Percentiles rank a stretch among this genome's conserved stretches.
phyloP scores from a whole-genome alignment of 306 rosid genomes.

The Pterocarpus santalinus region DNA sequence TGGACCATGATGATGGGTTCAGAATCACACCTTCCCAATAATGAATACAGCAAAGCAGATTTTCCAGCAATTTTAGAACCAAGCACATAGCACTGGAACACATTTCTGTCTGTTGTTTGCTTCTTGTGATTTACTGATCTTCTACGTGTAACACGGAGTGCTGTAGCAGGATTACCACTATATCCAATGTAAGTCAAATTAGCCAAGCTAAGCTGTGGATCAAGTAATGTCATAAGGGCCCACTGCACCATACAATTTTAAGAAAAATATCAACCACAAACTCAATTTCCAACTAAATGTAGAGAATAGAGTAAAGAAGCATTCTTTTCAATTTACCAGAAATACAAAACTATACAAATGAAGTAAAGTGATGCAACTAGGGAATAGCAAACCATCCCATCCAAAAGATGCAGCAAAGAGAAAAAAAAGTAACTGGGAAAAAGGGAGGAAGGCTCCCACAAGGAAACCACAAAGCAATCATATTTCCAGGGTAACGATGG shows the following conservation, averaged over 20 bases:
- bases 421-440: background rate
- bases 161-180: conserved; percentile 71
- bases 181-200: conserved; percentile 87
- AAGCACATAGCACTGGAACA: conserved; percentile 88
- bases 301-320: conserved; percentile 22
- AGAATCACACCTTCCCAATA: conserved; percentile 75
- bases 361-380: background rate
- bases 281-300: conserved; percentile 35
- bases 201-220: conserved; percentile 78
- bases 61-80: conserved; percentile 90
- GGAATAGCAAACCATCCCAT: conserved; percentile 13
- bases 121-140: conserved; percentile 73
- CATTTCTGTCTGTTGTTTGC: conserved; percentile 77
- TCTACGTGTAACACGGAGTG: conserved; percentile 68
- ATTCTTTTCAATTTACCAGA: conserved; percentile 28
- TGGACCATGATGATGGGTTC: conserved; percentile 37
- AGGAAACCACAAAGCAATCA: conserved; percentile 26
- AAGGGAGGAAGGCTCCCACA: conserved; percentile 3
- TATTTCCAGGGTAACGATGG: conserved; percentile 14
- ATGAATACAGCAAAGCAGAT: conserved; percentile 77
- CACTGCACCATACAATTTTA: conserved; percentile 65
- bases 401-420: conserved; percentile 3
- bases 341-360: background rate
- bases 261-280: conserved; percentile 39
- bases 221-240: conserved; percentile 85